Conservation (phyloP, 2,329 filamentous ascomycete species). For the Epichloe gansuensis region DNA sequence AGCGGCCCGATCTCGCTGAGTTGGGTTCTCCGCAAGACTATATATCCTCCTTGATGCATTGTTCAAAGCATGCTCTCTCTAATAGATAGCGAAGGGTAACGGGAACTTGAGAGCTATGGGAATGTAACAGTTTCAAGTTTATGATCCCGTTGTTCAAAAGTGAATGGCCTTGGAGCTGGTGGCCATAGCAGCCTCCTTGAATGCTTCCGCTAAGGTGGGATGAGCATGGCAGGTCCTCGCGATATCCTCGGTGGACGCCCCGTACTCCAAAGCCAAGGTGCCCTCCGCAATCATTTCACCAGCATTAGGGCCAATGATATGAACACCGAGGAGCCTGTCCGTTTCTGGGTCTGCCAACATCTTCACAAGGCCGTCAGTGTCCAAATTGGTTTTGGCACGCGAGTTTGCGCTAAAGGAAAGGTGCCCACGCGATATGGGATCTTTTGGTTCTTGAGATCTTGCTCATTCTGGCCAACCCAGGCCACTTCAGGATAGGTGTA, state of each 20-base stretch:
- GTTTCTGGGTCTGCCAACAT: slow-evolving; percentile 95
- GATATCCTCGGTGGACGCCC: slow-evolving; percentile 88
- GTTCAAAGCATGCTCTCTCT: not conserved
- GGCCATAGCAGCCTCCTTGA: slow-evolving; percentile 99
- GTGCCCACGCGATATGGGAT: slow-evolving; percentile 86
- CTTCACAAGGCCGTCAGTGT: slow-evolving; percentile 93
- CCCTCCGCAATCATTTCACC: slow-evolving; percentile 99
- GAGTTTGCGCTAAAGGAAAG: slow-evolving; percentile 98
- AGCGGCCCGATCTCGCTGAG: not conserved
- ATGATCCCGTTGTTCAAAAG: slow-evolving; percentile 46
- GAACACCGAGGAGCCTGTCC: slow-evolving; percentile 85
- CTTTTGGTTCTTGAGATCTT: slow-evolving; percentile 81
- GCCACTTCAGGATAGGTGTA: slow-evolving; percentile 98
- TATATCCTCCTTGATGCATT: not conserved
- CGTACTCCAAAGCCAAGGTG: slow-evolving; percentile 90
- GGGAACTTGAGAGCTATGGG: not conserved
- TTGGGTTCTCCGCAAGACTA: not conserved
- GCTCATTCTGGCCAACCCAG: slow-evolving; percentile 96
- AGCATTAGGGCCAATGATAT: slow-evolving; percentile 92
- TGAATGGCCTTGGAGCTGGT: slow-evolving; percentile 94
- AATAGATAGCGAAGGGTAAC: not conserved
- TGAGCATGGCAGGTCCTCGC: slow-evolving; percentile 93
- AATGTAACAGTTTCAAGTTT: not conserved
- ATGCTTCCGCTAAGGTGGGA: slow-evolving; percentile 89
- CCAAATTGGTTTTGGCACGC: slow-evolving; percentile 95